These are phyloP conservation scores for Salix arbutifolia DNA, from an alignment of 345 rosid species.

Conservation along the genomic window DNA sequence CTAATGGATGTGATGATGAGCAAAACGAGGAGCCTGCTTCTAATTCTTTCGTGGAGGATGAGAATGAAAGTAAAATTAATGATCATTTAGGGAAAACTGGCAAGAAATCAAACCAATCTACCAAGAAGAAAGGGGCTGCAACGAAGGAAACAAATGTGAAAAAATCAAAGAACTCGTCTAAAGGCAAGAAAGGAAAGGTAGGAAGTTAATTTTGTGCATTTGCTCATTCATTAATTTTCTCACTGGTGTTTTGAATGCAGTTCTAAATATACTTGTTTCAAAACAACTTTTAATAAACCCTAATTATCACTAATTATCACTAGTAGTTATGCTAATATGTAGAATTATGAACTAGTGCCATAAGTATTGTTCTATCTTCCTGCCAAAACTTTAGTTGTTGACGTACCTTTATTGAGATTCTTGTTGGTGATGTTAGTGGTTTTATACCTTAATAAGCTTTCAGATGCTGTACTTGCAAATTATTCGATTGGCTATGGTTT, in stretches of 20 bases:
- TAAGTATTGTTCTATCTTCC: not conserved
- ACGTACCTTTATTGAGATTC: not conserved
- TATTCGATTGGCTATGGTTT: not conserved
- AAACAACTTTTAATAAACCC: not conserved
- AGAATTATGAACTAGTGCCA: not conserved
- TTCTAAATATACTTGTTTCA: not conserved
- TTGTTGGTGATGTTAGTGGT: not conserved
- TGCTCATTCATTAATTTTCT: not conserved
- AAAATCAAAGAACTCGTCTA: conserved; percentile 57
- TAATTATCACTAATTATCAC: not conserved
- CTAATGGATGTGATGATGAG: conserved; percentile 20
- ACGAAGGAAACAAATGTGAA: conserved; percentile 44
- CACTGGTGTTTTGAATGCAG: not conserved
- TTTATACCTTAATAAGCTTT: not conserved
- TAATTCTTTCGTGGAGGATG: conserved; percentile 17
- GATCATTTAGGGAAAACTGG: conserved; percentile 28
- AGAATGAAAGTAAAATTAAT: conserved; percentile 27
- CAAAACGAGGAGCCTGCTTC: conserved; percentile 28
- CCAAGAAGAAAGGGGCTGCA: conserved; percentile 28
- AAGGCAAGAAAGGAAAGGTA: conserved; percentile 85
- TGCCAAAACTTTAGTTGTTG: no score
- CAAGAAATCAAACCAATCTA: conserved; percentile 24
- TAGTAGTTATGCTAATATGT: not conserved
- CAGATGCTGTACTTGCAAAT: not conserved
- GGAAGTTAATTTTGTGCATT: not conserved